Evolutionary conservation across 129 eudicot species (phyloP), one percentile per base, ranked within the genome.

Genomic region (Escallonia rubra): DNA sequence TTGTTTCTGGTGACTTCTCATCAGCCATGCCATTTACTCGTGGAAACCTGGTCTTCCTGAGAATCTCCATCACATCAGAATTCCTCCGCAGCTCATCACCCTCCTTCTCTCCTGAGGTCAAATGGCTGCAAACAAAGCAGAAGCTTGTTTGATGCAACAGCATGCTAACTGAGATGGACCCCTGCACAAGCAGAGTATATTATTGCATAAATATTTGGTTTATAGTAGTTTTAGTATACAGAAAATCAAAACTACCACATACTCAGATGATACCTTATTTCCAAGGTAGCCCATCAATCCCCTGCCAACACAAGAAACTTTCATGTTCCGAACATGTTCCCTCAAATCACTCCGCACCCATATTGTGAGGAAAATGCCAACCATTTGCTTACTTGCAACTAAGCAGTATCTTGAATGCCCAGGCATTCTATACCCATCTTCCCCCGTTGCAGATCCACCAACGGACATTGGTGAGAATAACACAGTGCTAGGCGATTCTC

Each of bases 221-320:
- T n/a, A 16, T 11, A 4, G 13, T 54, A 2, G 4, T 54, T 54
- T 54, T 54, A 13, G 14, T 3, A 16, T 54, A 54, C 13, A 54
- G 4, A 54, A 54, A 54, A 3, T 7, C 3, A 54, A 54, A 14
- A 2, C 59, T 8, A 7, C 34, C 43, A 16, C 1, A 23, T 23
- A 23, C 34, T 16, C 3, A 52, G 44, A 12, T 3, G n/a, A 34
- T 83, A 92, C 98, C 98, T 93, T 93, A 75, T 93, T 93, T 34
- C 98, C 92, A 57, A 93, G 95, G 77, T 89, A 93, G 45, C 98
- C 98, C 98, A 93, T 93, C 69, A 93, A 76, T 70, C 98, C 98
- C 84, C 98, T 89, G 43, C 98, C 98, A 71, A 93, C 90, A 76
- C 98, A 89, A 10, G 98, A 93, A 61, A 93, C 88, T 80, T 89